Conservation (phyloP, 2,329 filamentous ascomycete species). For the Alternaria consortialis region DNA sequence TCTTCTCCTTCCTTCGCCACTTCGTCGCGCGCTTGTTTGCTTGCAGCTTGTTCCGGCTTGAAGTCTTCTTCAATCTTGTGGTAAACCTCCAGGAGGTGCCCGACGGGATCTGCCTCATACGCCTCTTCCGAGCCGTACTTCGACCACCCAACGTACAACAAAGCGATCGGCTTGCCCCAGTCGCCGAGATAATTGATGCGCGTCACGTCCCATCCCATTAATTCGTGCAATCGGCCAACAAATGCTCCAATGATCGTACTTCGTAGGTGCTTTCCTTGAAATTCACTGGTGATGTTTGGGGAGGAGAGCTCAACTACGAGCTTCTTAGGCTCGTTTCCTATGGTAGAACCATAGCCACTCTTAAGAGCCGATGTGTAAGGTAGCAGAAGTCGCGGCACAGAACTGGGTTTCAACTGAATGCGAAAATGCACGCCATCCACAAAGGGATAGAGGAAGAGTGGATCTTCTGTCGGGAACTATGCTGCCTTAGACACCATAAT, state of each 20-base stretch:
- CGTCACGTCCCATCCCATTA: conserved; percentile 68
- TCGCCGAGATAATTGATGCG: conserved; percentile 74
- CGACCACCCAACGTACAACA: conserved; percentile 71
- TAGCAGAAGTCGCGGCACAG: conserved; percentile 67
- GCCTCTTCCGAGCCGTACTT: conserved; percentile 72
- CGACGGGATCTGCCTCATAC: conserved; percentile 70
- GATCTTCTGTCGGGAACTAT: conserved; percentile 71
- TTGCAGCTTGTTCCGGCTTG: conserved; percentile 66
- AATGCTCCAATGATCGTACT: conserved; percentile 73
- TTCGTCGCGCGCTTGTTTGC: conserved; percentile 62
- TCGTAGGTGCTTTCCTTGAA: conserved; percentile 71
- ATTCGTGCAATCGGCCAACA: conserved; percentile 67
- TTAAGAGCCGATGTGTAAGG: conserved; percentile 68
- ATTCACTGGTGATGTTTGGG: conserved; percentile 78
- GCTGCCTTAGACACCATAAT: not conserved
- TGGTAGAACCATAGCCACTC: conserved; percentile 60
- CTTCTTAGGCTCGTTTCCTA: conserved; percentile 62
- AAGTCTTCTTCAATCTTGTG: conserved; percentile 69
- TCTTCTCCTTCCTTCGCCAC: conserved; percentile 63
- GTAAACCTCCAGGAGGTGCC: conserved; percentile 76
- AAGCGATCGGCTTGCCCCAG: conserved; percentile 71
- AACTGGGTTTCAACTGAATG: conserved; percentile 70
- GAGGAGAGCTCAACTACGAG: conserved; percentile 76
- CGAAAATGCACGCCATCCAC: conserved; percentile 70
- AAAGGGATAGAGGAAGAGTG: conserved; percentile 70